Conservation (phyloP, 495 filamentous ascomycete species). For the Aspergillus affinis region DNA sequence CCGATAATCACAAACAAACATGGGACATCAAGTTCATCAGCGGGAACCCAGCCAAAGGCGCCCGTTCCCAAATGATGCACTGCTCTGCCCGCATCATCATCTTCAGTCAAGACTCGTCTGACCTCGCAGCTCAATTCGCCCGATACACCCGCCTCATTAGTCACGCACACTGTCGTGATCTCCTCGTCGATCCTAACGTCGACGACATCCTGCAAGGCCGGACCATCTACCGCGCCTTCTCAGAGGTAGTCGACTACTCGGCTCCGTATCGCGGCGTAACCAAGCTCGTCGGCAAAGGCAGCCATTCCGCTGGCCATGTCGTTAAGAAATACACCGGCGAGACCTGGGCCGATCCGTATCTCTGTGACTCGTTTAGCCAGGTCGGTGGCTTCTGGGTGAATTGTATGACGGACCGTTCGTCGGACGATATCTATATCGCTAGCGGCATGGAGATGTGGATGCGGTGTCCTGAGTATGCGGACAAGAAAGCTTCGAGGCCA, state of each 20-base stretch:
- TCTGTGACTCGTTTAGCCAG: slow-evolving; percentile 49
- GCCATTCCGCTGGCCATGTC: slow-evolving; percentile 46
- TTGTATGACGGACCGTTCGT: slow-evolving; percentile 44
- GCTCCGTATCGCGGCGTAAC: slow-evolving; percentile 43
- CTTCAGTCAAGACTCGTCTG: neutral
- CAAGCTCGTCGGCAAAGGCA: slow-evolving; percentile 43
- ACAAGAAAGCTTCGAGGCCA: slow-evolving; percentile 16
- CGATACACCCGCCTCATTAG: slow-evolving; percentile 43
- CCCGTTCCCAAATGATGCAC: slow-evolving; percentile 12
- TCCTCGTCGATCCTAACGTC: slow-evolving; percentile 36
- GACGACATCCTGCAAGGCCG: slow-evolving; percentile 52
- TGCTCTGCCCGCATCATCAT: slow-evolving; percentile 13
- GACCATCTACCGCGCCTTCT: slow-evolving; percentile 48
- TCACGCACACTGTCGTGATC: slow-evolving; percentile 36
- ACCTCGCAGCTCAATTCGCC: slow-evolving; percentile 33
- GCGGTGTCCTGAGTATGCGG: slow-evolving; percentile 38
- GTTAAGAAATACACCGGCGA: slow-evolving; percentile 34
- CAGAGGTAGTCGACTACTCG: slow-evolving; percentile 50
- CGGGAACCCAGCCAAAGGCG: slow-evolving; percentile 3
- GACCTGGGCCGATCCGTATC: slow-evolving; percentile 38
- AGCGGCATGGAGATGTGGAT: slow-evolving; percentile 49
- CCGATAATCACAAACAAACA: slow-evolving; percentile 15
- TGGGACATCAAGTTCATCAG: slow-evolving; percentile 24
- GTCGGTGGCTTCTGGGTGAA: slow-evolving; percentile 54
- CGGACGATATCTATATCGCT: slow-evolving; percentile 49